Evolutionary conservation across 371 early-diverging fungal genomes (phyloP).

Genomic region (Mortierella sp.): DNA sequence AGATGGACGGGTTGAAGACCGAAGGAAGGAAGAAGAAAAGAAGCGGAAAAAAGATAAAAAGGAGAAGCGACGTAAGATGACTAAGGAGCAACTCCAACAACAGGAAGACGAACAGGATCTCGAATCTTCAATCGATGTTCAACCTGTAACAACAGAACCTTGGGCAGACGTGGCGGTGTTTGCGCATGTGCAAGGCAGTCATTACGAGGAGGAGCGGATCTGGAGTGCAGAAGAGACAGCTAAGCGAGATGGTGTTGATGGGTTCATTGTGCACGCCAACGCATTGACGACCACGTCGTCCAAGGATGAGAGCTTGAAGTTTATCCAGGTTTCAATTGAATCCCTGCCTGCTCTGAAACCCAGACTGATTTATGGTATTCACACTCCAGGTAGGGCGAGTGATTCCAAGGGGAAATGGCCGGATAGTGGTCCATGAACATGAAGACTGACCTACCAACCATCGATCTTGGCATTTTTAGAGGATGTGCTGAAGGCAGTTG

Average conservation of each 20-base stretch:
- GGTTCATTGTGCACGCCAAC: conserved; percentile 45
- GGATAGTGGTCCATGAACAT: too few relatives aligned
- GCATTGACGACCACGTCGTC: conserved; percentile 7
- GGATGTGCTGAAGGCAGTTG: conserved; percentile 69
- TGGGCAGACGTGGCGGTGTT: conserved; percentile 59
- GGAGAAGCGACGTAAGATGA: conserved; percentile 8
- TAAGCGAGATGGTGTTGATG: conserved; percentile 63
- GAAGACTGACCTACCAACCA: neutral
- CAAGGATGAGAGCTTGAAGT: conserved; percentile 40
- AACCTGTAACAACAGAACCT: conserved; percentile 16
- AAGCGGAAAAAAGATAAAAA: conserved; percentile 41
- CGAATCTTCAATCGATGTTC: neutral
- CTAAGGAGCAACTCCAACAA: conserved; percentile 13
- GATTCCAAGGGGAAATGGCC: too few relatives aligned
- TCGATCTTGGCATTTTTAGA: conserved; percentile 55
- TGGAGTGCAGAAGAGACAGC: conserved; percentile 66
- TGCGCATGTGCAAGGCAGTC: conserved; percentile 65
- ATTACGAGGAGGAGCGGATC: conserved; percentile 62
- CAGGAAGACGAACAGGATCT: neutral
- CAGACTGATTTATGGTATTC: conserved; percentile 57
- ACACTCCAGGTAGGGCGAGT: conserved; percentile 56
- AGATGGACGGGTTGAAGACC: conserved; percentile 20
- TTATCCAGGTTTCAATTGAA: conserved; percentile 53
- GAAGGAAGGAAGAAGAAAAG: conserved; percentile 25
- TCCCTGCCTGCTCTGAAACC: conserved; percentile 55